These are phyloP conservation scores for Ceratobasidium sp. DNA, from an alignment of 1,284 basidiomycete genomes.

Conservation along the genomic window DNA sequence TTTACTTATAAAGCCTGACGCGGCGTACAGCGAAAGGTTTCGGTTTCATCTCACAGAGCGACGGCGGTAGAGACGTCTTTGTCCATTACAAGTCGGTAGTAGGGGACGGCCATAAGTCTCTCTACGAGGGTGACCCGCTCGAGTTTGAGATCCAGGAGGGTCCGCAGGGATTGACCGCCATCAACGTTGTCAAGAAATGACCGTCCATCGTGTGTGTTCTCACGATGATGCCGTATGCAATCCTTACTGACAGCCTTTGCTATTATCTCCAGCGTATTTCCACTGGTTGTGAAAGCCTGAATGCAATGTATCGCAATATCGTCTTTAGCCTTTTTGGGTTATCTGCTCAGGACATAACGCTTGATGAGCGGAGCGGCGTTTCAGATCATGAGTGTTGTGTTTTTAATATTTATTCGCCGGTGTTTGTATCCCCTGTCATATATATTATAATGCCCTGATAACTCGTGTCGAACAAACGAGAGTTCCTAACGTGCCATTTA, in stretches of 20 bases:
- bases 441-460: too few relatives aligned
- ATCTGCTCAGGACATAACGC: background rate
- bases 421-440: background rate
- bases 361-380: background rate
- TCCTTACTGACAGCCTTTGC: background rate
- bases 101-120: constrained; percentile 30
- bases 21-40: constrained; percentile 26
- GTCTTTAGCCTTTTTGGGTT: constrained; percentile 7
- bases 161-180: constrained; percentile 7
- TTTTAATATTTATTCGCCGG: constrained; percentile 25
- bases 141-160: constrained; percentile 29
- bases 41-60: constrained; percentile 27
- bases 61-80: constrained; percentile 33
- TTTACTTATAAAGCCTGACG: background rate
- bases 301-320: constrained; percentile 9
- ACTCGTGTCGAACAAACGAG: too few relatives aligned
- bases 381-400: constrained; percentile 25
- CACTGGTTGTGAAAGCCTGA: background rate
- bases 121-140: constrained; percentile 34
- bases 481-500: background rate
- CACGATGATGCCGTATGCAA: background rate
- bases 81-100: constrained; percentile 32
- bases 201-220: background rate
- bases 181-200: constrained; percentile 34
- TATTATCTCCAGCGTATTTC: background rate